phyloP scores from a whole-genome alignment of 495 filamentous ascomycete genomes.

The Penicillium herquei region DNA sequence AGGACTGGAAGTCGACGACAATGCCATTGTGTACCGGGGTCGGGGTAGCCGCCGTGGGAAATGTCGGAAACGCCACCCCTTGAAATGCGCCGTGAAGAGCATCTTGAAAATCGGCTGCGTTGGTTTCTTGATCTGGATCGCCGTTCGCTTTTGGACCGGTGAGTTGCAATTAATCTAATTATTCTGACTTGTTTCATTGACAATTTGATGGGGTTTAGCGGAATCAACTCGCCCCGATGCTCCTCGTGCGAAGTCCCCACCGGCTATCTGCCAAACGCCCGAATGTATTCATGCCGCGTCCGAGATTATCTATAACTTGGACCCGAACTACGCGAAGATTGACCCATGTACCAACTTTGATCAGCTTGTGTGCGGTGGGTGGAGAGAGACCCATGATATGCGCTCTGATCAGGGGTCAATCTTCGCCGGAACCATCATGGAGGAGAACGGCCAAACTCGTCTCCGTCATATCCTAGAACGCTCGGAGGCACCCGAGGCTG shows the following conservation, averaged over 20 bases:
- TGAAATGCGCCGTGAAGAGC: neutral
- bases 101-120: neutral
- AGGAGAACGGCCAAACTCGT: slow-evolving; percentile 54
- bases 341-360: slow-evolving; percentile 73
- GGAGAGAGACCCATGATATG: slow-evolving; percentile 63
- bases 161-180: neutral
- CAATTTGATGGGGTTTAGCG: no score
- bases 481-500: slow-evolving; percentile 45
- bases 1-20: neutral
- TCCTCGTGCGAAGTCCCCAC: neutral
- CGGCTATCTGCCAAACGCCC: slow-evolving; percentile 52
- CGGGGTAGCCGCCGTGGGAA: neutral
- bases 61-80: neutral
- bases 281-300: slow-evolving; percentile 69
- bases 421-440: slow-evolving; percentile 58
- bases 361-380: slow-evolving; percentile 67
- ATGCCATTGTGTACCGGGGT: neutral
- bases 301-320: slow-evolving; percentile 64
- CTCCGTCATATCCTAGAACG: slow-evolving; percentile 66
- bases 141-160: neutral
- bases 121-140: neutral
- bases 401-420: slow-evolving; percentile 62
- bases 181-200: no score
- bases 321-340: slow-evolving; percentile 59
- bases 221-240: neutral